These are phyloP conservation scores for Suillus alpinus DNA, from an alignment of 768 basidiomycete genomes.

Conservation along the genomic window DNA sequence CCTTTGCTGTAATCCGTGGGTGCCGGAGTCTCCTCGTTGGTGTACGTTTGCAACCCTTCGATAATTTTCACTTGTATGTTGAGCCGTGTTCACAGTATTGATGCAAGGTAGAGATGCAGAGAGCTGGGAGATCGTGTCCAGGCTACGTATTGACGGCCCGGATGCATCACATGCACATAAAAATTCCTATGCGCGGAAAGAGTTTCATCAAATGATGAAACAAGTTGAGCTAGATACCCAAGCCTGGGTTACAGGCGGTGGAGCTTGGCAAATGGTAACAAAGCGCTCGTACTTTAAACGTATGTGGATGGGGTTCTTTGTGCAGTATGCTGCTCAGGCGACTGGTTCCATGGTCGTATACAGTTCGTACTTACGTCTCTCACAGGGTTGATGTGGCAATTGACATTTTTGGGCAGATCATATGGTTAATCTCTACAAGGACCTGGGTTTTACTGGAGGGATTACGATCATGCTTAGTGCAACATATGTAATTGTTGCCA, in stretches of 20 bases:
- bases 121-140: constrained; percentile 1
- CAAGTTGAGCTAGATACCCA: constrained; percentile 6
- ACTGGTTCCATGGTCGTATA: background rate
- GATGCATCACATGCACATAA: background rate
- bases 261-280: background rate
- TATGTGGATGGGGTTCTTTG: constrained; percentile 8
- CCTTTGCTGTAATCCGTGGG: background rate
- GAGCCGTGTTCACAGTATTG: background rate
- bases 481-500: background rate
- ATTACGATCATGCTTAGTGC: background rate
- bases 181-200: background rate
- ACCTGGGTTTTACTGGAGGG: background rate
- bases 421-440: background rate
- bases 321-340: background rate
- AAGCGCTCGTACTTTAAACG: constrained; percentile 3
- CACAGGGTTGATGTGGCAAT: background rate
- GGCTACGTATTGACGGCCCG: background rate
- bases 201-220: constrained; percentile 9
- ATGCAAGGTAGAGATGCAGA: background rate
- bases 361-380: background rate
- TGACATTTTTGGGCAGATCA: background rate
- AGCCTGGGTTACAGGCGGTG: constrained; percentile 6
- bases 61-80: background rate
- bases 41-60: background rate
- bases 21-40: background rate